These are phyloP conservation scores for Vigna unguiculata DNA, from an alignment of 306 rosid genomes.

Conservation along the genomic window DNA sequence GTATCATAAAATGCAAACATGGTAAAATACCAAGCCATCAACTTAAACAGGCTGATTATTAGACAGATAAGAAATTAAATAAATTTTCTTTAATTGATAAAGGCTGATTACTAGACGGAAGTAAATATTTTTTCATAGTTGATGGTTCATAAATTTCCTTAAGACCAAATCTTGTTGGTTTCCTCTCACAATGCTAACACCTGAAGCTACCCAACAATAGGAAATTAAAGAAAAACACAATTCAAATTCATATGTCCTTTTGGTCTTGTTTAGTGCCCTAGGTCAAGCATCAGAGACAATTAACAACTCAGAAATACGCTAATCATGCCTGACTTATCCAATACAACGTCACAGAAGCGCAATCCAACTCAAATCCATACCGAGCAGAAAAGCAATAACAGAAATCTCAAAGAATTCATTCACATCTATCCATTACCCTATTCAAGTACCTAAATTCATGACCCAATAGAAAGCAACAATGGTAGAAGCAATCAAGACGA, in stretches of 20 bases:
- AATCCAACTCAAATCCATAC: constrained; percentile 20
- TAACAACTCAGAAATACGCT: neutral
- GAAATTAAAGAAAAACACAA: constrained; percentile 23
- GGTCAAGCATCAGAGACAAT: constrained; percentile 15
- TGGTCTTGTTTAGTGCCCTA: constrained; percentile 8
- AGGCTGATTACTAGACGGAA: constrained; percentile 24
- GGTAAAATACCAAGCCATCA: neutral
- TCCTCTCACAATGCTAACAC: constrained; percentile 22
- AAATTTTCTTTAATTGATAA: neutral
- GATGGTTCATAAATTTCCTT: constrained; percentile 33
- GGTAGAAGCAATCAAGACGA: constrained; percentile 24
- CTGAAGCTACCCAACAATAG: constrained; percentile 8
- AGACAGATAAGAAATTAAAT: constrained; percentile 23
- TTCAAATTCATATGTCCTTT: constrained; percentile 17
- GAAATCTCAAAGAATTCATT: constrained; percentile 25
- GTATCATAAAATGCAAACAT: neutral
- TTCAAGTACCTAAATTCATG: constrained; percentile 20
- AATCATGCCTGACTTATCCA: constrained; percentile 14
- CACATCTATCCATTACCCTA: constrained; percentile 10
- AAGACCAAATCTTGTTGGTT: constrained; percentile 8
- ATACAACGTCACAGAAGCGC: neutral
- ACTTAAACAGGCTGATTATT: constrained; percentile 4
- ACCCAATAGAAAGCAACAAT: constrained; percentile 33
- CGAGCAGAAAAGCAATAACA: constrained; percentile 29
- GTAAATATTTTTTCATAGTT: constrained; percentile 33